phyloP scores from a whole-genome alignment of 345 rosid species.

The Populus tremula region DNA sequence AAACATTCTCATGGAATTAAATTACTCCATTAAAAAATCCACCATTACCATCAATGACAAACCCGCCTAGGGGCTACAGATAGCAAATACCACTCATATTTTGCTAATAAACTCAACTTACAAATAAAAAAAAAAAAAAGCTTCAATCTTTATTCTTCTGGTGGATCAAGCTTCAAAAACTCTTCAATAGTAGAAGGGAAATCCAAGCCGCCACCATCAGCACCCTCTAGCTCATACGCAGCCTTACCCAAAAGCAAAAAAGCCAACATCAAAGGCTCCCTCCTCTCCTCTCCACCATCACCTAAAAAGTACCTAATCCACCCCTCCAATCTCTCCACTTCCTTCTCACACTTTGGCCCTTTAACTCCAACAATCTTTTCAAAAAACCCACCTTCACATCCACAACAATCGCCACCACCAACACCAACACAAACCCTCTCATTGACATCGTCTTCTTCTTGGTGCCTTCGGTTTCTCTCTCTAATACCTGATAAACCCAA shows the following conservation, averaged over 20 bases:
- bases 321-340: slow-evolving; percentile 42
- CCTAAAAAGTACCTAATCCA: slow-evolving; percentile 39
- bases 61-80: not conserved
- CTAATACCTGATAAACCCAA: slow-evolving; percentile 32
- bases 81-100: not conserved
- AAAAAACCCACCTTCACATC: slow-evolving; percentile 42
- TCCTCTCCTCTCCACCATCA: slow-evolving; percentile 20
- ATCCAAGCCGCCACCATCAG: slow-evolving; percentile 32
- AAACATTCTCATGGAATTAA: not conserved
- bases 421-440: slow-evolving; percentile 14
- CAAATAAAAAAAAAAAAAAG: not conserved
- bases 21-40: not conserved
- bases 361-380: slow-evolving; percentile 47
- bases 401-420: slow-evolving; percentile 16
- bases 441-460: slow-evolving; percentile 1
- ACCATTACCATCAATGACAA: not conserved
- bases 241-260: slow-evolving; percentile 51
- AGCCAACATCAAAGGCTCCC: slow-evolving; percentile 47
- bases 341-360: slow-evolving; percentile 48
- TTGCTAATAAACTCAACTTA: not conserved
- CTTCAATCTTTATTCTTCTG: slow-evolving; percentile 19
- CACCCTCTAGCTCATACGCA: slow-evolving; percentile 19
- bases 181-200: slow-evolving; percentile 45
- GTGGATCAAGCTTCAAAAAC: slow-evolving; percentile 43
- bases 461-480: slow-evolving; percentile 1